Evolutionary conservation across 2,329 filamentous ascomycete genomes (phyloP).

Genomic region (Pseudofabraea citricarpa): DNA sequence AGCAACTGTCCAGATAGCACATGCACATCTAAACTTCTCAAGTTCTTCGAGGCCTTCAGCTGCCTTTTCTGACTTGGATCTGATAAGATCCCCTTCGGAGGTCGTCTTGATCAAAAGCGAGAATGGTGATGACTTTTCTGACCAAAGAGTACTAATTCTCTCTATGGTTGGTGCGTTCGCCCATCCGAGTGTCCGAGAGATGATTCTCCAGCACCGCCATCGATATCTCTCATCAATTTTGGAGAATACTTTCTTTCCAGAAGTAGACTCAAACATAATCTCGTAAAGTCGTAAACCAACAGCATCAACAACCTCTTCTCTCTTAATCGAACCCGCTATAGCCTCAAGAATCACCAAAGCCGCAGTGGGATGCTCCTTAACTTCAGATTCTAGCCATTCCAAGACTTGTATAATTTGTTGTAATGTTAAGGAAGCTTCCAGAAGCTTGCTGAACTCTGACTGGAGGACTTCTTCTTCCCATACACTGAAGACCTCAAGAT

Average conservation of each 20-base stretch:
- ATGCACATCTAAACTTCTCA: constrained; percentile 16
- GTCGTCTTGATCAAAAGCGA: not conserved
- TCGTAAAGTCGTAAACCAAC: constrained; percentile 29
- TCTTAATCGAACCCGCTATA: constrained; percentile 30
- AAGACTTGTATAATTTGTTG: constrained; percentile 32
- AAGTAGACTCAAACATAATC: constrained; percentile 22
- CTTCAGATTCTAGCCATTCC: constrained; percentile 28
- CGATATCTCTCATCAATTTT: constrained; percentile 20
- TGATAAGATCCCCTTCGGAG: too few relatives aligned
- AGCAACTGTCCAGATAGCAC: constrained; percentile 19
- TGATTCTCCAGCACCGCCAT: constrained; percentile 25
- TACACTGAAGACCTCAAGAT: constrained; percentile 14
- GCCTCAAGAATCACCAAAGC: constrained; percentile 33
- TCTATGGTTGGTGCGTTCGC: constrained; percentile 11
- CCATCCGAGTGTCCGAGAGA: constrained; percentile 18
- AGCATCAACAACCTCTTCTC: constrained; percentile 28
- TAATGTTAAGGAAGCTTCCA: constrained; percentile 32
- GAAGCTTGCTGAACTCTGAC: constrained; percentile 19
- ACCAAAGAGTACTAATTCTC: constrained; percentile 15
- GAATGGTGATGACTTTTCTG: constrained; percentile 17
- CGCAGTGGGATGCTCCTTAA: constrained; percentile 17
- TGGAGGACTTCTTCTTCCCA: constrained; percentile 27
- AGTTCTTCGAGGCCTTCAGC: not conserved
- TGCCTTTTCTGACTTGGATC: not conserved
- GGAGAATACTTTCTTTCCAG: constrained; percentile 7